These are phyloP conservation scores for Aspergillus conjunctus DNA, from an alignment of 495 filamentous ascomycete genomes.

Conservation along the genomic window DNA sequence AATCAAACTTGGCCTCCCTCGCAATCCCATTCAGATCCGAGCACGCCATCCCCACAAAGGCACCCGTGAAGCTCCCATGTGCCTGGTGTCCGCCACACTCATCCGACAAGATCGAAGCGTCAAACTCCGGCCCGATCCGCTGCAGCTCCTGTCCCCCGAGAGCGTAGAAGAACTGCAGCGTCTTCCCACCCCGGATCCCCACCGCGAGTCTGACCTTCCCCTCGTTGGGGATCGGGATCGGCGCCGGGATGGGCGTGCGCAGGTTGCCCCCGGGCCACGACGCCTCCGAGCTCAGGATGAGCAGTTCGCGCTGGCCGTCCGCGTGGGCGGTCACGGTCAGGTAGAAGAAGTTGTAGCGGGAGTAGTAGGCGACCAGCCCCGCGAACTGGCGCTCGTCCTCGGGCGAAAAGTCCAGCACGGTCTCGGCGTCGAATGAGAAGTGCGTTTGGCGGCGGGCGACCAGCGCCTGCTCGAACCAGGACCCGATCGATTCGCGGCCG, in stretches of 20 bases:
- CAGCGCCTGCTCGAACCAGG: conserved; percentile 21
- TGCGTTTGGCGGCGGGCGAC: conserved; percentile 18
- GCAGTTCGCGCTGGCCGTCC: conserved; percentile 15
- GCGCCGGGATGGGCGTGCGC: background rate
- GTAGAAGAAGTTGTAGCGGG: conserved; percentile 20
- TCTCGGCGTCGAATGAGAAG: conserved; percentile 18
- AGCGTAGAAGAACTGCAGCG: conserved; percentile 18
- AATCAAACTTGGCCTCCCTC: conserved; percentile 6
- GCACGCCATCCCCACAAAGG: conserved; percentile 18
- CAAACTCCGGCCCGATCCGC: conserved; percentile 11
- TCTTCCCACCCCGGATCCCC: conserved; percentile 9
- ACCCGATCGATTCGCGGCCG: conserved; percentile 21
- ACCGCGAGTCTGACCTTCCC: conserved; percentile 9
- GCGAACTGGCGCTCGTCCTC: conserved; percentile 17
- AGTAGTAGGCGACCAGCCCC: conserved; percentile 14
- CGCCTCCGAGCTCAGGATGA: conserved; percentile 12
- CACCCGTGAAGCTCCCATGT: conserved; percentile 17
- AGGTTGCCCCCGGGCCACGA: conserved; percentile 16
- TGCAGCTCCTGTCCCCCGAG: conserved; percentile 10
- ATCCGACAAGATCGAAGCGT: conserved; percentile 16
- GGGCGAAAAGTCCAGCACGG: conserved; percentile 6
- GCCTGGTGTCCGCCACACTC: conserved; percentile 16
- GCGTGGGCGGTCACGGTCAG: conserved; percentile 10
- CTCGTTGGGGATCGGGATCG: conserved; percentile 6
- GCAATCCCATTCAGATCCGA: conserved; percentile 14